These are phyloP conservation scores for Astrocystis sublimbata DNA, from an alignment of 495 filamentous ascomycete genomes.

Conservation along the genomic window DNA sequence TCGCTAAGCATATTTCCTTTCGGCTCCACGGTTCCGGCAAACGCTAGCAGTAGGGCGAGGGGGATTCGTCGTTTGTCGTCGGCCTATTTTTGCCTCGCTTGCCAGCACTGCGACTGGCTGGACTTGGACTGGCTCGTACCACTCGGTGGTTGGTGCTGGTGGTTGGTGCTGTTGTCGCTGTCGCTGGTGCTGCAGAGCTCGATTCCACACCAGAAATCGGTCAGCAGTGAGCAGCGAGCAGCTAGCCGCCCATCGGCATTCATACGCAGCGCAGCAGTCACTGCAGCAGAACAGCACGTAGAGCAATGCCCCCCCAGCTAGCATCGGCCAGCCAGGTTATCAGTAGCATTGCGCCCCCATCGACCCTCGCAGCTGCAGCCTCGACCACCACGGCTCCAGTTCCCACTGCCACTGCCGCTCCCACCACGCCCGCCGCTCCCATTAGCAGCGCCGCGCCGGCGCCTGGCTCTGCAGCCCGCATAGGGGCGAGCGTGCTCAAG, in stretches of 20 bases:
- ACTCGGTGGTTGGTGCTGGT: too few relatives aligned
- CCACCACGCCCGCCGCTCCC: slow-evolving; percentile 2
- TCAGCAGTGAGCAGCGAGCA: not conserved
- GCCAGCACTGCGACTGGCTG: not conserved
- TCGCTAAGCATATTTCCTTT: too few relatives aligned
- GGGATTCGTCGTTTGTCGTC: not conserved
- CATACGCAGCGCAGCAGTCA: not conserved
- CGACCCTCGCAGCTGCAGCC: slow-evolving; percentile 9
- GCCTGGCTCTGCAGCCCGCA: slow-evolving; percentile 32
- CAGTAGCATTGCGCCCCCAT: slow-evolving; percentile 14
- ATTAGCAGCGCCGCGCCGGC: slow-evolving; percentile 34
- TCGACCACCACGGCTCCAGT: slow-evolving; percentile 18
- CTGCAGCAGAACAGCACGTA: slow-evolving; percentile 1
- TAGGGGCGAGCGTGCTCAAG: slow-evolving; percentile 32
- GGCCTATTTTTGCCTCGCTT: not conserved
- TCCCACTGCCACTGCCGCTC: not conserved
- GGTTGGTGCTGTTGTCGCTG: not conserved
- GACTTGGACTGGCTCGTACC: too few relatives aligned
- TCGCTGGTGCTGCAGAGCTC: not conserved
- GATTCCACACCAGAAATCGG: slow-evolving; percentile 5
- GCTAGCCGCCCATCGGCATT: slow-evolving; percentile 1
- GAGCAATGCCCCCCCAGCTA: slow-evolving; percentile 20
- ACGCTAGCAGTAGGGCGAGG: not conserved
- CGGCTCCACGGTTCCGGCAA: slow-evolving; percentile 6
- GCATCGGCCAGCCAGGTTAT: slow-evolving; percentile 15